phyloP scores from a whole-genome alignment of 345 rosid genomes.

The Ceriops zippeliana region DNA sequence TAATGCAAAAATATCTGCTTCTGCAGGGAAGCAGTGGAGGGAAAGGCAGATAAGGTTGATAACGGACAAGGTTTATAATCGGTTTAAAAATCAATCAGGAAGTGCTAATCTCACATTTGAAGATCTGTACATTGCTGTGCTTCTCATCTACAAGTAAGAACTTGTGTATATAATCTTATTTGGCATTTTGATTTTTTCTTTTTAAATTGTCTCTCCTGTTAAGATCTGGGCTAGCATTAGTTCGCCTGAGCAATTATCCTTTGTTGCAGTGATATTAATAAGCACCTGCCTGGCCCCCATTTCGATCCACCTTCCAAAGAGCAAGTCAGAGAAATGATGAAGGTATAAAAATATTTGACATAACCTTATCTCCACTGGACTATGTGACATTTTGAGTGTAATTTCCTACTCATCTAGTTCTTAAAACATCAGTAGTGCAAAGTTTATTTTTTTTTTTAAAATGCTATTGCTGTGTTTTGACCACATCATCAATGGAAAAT shows the following conservation, averaged over 20 bases:
- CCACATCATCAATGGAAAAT: too few species aligned
- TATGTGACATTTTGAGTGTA: neutral
- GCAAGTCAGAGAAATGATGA: constrained; percentile 48
- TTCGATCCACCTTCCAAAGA: constrained; percentile 90
- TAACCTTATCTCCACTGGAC: neutral
- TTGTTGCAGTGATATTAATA: constrained; percentile 67
- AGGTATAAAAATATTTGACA: constrained; percentile 37
- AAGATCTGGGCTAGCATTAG: neutral
- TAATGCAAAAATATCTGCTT: constrained; percentile 7
- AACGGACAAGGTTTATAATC: constrained; percentile 57
- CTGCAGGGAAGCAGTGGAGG: constrained; percentile 84
- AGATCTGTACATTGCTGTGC: constrained; percentile 79
- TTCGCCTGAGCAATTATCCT: neutral
- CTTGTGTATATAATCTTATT: neutral
- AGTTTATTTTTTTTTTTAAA: neutral
- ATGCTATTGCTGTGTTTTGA: neutral
- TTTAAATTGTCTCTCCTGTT: neutral
- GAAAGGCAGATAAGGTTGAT: constrained; percentile 57
- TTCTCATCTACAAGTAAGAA: constrained; percentile 79
- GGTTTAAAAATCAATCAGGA: constrained; percentile 50
- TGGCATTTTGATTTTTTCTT: neutral
- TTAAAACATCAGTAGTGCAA: neutral
- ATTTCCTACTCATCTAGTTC: neutral
- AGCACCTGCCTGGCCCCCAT: constrained; percentile 91
- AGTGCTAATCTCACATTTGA: constrained; percentile 58